Conservation (phyloP, 495 filamentous ascomycete species). For the Thozetella sp. region DNA sequence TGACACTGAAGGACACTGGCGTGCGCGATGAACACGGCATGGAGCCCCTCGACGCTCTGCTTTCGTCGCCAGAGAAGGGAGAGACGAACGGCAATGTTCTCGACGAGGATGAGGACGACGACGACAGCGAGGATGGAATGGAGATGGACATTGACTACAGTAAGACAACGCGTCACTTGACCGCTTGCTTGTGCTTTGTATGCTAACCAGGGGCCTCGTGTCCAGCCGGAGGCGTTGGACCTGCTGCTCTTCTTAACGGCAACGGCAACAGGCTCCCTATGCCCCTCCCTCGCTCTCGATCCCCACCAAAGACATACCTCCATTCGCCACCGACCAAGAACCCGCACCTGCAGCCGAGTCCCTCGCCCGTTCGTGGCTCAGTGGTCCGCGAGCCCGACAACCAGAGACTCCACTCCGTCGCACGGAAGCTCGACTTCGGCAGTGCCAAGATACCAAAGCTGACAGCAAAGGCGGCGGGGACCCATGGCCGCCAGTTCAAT, state of each 20-base stretch:
- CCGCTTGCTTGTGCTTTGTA: not conserved
- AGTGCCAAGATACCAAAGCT: constrained; percentile 16
- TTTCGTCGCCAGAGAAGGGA: constrained; percentile 73
- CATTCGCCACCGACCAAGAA: constrained; percentile 57
- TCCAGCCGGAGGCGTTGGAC: constrained; percentile 25
- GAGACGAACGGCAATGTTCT: constrained; percentile 7
- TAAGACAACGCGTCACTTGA: constrained; percentile 10
- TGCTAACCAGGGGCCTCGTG: not conserved
- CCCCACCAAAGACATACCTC: constrained; percentile 57
- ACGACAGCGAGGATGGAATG: constrained; percentile 20
- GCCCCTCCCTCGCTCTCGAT: constrained; percentile 47
- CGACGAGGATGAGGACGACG: constrained; percentile 9
- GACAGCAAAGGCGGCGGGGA: constrained; percentile 16
- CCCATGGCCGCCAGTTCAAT: not conserved
- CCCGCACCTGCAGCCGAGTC: constrained; percentile 40
- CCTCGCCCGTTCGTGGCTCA: constrained; percentile 36
- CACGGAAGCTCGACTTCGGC: constrained; percentile 43
- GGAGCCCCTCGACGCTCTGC: constrained; percentile 81
- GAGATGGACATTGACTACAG: constrained; percentile 44
- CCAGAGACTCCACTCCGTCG: constrained; percentile 22
- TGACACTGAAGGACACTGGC: constrained; percentile 77
- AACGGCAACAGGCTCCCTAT: constrained; percentile 41
- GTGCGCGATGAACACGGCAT: constrained; percentile 90
- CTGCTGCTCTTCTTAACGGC: constrained; percentile 27
- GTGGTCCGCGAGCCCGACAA: constrained; percentile 21